Evolutionary conservation across 495 filamentous ascomycete genomes (phyloP), one percentile per base, ranked within the genome.

Genomic region (Trichoderma parareesei): DNA sequence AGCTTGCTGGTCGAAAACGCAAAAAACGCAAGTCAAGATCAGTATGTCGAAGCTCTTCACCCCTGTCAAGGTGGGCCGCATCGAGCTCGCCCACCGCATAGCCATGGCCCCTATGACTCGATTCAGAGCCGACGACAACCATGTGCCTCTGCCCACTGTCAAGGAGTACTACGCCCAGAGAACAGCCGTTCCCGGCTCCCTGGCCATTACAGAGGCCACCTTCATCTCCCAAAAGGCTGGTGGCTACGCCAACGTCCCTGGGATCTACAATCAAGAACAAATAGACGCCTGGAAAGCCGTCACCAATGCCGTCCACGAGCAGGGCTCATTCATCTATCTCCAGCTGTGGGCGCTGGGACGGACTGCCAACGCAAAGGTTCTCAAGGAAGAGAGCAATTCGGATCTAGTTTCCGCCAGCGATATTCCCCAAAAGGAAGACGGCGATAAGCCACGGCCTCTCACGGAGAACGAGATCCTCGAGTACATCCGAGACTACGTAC

Each of bases 181-280:
- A 41, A 82, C 78, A 62, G 80, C 80, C 60, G 75, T 78, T 5
- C 78, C 83, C 5, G 86, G 86, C 27, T 87, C 85, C 4, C 73
- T 88, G 16, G 70, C 87, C 60, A 85, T 89, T 68, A 80, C 81
- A 7, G 89, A 91, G 77, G 88, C 79, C 9, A 85, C 86, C 14
- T 77, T 83, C 62, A 65, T 71, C 35, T 66, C 71, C 1, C 68
- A 64, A 18, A 35, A 48, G 18, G 69, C 48, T 10, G 69, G 67
- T 10, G 67, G 67, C 44, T 83, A 76, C 69, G 53, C 68, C 38
- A 81, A 85, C 67, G 76, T 74, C 5, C 85, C 87, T 0, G 85
- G 84, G 2, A 83, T 90, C 68, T 88, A 74, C 68, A 82, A 69
- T 35, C 65, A 76, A 0, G 81, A 78, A 5, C 85, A 88, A 60